Conservation (phyloP, 1,139 yeast species). For the Debaryomycetaceae sp. region DNA sequence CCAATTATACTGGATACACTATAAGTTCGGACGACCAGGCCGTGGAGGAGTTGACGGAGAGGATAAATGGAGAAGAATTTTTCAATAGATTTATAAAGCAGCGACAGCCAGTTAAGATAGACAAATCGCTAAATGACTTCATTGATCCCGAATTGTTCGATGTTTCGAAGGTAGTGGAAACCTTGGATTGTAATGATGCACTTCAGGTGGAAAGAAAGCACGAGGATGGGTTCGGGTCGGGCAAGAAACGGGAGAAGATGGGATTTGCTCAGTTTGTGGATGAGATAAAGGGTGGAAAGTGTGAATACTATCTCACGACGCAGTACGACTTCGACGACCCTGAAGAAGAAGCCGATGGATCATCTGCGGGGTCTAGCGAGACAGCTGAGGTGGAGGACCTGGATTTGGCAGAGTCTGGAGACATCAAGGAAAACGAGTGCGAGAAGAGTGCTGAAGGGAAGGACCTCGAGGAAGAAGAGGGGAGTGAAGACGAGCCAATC, state of each 20-base stretch:
- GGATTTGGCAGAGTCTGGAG: background rate
- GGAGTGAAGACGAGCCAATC: slow-evolving; percentile 9
- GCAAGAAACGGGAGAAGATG: slow-evolving; percentile 49
- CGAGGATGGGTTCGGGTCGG: slow-evolving; percentile 65
- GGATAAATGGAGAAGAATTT: slow-evolving; percentile 15
- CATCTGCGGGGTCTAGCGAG: background rate
- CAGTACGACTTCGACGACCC: slow-evolving; percentile 45
- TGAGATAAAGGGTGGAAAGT: slow-evolving; percentile 36
- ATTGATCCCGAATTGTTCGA: slow-evolving; percentile 27
- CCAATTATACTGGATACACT: slow-evolving; percentile 7
- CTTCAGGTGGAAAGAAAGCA: slow-evolving; percentile 56
- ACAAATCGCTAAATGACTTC: slow-evolving; percentile 14
- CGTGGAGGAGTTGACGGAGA: slow-evolving; percentile 9
- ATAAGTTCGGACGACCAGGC: slow-evolving; percentile 7
- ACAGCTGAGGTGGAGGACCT: background rate
- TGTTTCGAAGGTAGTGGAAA: slow-evolving; percentile 29
- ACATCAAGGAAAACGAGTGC: slow-evolving; percentile 1
- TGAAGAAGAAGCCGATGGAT: slow-evolving; percentile 16
- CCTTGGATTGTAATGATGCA: slow-evolving; percentile 26
- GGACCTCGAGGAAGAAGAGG: slow-evolving; percentile 12
- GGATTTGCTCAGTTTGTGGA: slow-evolving; percentile 44
- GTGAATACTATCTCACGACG: slow-evolving; percentile 58
- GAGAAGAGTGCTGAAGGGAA: slow-evolving; percentile 10
- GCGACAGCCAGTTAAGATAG: slow-evolving; percentile 39
- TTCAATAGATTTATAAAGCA: slow-evolving; percentile 24